Percentiles rank a stretch among this genome's conserved stretches.
Conservation (phyloP, 192 early-diverging fungal genomes). For the Piromyces sp. region DNA sequence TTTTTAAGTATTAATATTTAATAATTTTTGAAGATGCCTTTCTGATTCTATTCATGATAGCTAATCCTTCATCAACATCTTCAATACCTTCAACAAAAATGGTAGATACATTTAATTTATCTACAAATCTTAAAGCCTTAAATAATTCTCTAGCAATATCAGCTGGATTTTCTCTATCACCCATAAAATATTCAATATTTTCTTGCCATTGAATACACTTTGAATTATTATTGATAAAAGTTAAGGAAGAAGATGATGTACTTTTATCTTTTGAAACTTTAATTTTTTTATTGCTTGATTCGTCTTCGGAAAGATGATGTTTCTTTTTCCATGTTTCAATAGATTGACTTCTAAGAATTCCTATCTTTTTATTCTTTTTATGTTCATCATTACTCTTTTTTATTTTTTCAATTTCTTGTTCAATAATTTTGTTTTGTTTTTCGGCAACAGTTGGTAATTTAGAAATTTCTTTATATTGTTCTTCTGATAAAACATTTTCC, state of each 20-base stretch:
- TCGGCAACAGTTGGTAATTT: not conserved
- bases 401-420: not conserved
- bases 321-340: not conserved
- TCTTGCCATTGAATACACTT: not conserved
- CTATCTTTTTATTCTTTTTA: not conserved
- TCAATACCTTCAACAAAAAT: slow-evolving; percentile 84
- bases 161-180: slow-evolving; percentile 22
- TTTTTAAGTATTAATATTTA: not conserved
- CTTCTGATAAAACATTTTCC: not conserved
- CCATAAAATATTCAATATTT: slow-evolving; percentile 23
- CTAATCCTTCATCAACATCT: slow-evolving; percentile 75
- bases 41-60: slow-evolving; percentile 86
- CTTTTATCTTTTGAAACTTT: not conserved
- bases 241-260: not conserved
- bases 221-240: not conserved
- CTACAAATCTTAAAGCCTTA: slow-evolving; percentile 54
- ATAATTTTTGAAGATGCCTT: slow-evolving; percentile 62
- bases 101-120: slow-evolving; percentile 40
- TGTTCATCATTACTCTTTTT: not conserved
- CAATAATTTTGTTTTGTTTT: not conserved
- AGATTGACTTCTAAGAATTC: not conserved
- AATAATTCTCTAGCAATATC: slow-evolving; percentile 71
- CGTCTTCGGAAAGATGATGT: not conserved
- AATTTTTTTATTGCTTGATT: not conserved
- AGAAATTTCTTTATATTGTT: not conserved